Base-by-base conservation (phyloP, 2,329 filamentous ascomycete genomes). In the Didymella segeticola region DNA sequence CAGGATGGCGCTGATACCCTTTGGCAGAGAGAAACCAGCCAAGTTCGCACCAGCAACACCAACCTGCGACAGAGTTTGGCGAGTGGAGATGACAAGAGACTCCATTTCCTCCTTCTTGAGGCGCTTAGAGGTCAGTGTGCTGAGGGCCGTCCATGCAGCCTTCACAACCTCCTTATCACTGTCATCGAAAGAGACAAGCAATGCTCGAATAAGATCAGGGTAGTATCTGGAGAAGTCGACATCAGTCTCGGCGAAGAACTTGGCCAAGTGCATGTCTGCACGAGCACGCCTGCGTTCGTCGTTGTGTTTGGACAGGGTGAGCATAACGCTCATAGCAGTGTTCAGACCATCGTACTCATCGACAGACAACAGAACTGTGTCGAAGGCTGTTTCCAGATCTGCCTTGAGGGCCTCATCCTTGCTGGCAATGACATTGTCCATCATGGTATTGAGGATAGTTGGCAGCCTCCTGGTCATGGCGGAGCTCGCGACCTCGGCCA, bases 101-200 rank as follows among this genome's bases (percentile, higher is more conserved):
- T 99, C 96, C 95, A 99, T 98, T 77, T 98, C 93, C 72, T 99
- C 96, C 76, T 99, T 99, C 71, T 88, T 89, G 57, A 99, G 83
- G 65, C 87, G 89, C 73, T 93, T 93, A 38, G 93, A 97, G 1
- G 63, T 68, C 64, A 99, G 89, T 53, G 90, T 90, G 64, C 80
- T 91, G 54, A 99, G 83, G 5, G 93, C 93, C 48, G 86, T 83
- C 93, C 93, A 98, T 19, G 93, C 87, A 37, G 91, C 85, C 79
- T 96, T 96, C 68, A 98, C 89, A 4, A 98, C 93, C 19, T 88
- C 86, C 57, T 78, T 76, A 68, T 98, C 95, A 47, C 85, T 77
- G 67, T 99, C 95, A 68, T 95, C 92, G 70, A 99, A 99, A 0
- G 91, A 93, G 62, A 96, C 89, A 50, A 99, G 85, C 47, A 99